Percentiles rank a stretch among this genome's conserved stretches.
These are phyloP conservation scores for Populus tremula DNA, from an alignment of 345 rosid genomes.

Conservation along the genomic window DNA sequence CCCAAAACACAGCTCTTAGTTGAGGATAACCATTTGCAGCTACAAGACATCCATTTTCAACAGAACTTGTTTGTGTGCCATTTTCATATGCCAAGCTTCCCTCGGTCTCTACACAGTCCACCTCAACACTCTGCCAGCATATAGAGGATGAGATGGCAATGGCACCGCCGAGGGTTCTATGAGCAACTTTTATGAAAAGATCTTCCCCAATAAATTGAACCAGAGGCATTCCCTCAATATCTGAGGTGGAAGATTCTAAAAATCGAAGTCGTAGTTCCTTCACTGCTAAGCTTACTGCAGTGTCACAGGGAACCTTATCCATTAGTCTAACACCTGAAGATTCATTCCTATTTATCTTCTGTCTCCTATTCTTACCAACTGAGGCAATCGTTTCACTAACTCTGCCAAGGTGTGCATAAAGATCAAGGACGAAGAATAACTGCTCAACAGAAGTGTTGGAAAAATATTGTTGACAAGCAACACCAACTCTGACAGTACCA, in stretches of 20 bases:
- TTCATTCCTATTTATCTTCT: slow-evolving; percentile 28
- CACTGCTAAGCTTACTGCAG: slow-evolving; percentile 75
- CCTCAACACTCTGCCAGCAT: slow-evolving; percentile 75
- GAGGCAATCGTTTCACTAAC: slow-evolving; percentile 77
- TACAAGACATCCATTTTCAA: slow-evolving; percentile 39
- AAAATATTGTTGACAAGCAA: slow-evolving; percentile 79
- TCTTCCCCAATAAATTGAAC: slow-evolving; percentile 84
- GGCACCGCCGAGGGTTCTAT: slow-evolving; percentile 98
- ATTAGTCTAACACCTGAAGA: slow-evolving; percentile 50
- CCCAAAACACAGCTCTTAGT: slow-evolving; percentile 87
- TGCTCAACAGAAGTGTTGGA: slow-evolving; percentile 95
- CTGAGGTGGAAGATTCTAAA: slow-evolving; percentile 63
- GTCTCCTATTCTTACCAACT: slow-evolving; percentile 59
- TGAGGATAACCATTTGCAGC: slow-evolving; percentile 45
- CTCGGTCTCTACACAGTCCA: slow-evolving; percentile 80
- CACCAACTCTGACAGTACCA: slow-evolving; percentile 81
- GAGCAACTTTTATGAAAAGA: slow-evolving; percentile 71
- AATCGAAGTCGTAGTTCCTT: slow-evolving; percentile 75
- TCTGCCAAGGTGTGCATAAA: slow-evolving; percentile 71
- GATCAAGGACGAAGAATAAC: slow-evolving; percentile 84
- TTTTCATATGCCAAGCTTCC: slow-evolving; percentile 40
- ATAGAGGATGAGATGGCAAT: slow-evolving; percentile 79
- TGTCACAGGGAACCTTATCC: slow-evolving; percentile 95
- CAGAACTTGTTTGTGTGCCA: slow-evolving; percentile 17
- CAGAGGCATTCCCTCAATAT: slow-evolving; percentile 68